Base-by-base conservation (phyloP, 139 green algal species). In the Chlorella sp. region DNA sequence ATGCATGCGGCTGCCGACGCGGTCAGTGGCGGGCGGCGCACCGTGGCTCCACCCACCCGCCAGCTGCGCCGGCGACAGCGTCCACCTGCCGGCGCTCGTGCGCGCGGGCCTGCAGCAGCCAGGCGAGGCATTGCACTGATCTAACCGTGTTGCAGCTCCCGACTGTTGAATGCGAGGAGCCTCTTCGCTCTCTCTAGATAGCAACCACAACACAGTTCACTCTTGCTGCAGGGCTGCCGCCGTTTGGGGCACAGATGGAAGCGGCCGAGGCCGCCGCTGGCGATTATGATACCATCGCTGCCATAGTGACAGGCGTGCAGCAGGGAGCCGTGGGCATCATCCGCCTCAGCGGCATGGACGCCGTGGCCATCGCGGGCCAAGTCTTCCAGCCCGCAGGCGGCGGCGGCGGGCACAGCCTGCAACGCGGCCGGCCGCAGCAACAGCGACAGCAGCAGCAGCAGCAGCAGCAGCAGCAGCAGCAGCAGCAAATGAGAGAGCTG, bases 271-370 rank as follows among this genome's bases (percentile, higher is more conserved):
- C 53, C 40, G 40, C n/a, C 17, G 8, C 0, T n/a, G n/a, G n/a
- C 5, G 89, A 85, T 6, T 78, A 82, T 41, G 90, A 95, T 63
- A 95, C 90, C 2, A 95, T 95, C 21, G 88, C 84, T 1, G 87
- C 91, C 11, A 73, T 95, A n/a, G 90, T 94, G 0, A 95, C 91
- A 64, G 88, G 88, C 84, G 50, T 35, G 67, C 70, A 81, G 33
- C 82, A 91, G 41, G 91, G 92, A 12, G 84, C 89, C 7, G 94
- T 98, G 0, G 87, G 90, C n/a, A 94, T 98, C 74, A 92, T 98
- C 53, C 89, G 94, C 7, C 4, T 98, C 6, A 96, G 89, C 46
- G 94, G 94, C 36, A 68, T 41, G 56, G 82, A 88, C 4, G 91
- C 94, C 0, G 71, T 96, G 14, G 9, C 69, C 2, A 77, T 93